phyloP scores from a whole-genome alignment of 208 protist species.

The Tritrichomonas foetus region DNA sequence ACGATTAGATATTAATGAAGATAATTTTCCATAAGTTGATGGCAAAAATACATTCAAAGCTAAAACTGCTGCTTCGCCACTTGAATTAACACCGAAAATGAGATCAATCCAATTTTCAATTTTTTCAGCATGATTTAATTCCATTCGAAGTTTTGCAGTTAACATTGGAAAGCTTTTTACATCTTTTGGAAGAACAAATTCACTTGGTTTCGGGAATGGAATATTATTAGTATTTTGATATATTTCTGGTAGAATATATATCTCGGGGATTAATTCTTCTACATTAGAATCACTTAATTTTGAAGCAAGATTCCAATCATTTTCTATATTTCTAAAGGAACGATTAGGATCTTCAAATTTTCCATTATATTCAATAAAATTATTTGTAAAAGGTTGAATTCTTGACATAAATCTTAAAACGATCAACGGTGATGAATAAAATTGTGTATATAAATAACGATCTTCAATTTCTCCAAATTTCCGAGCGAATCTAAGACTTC shows the following conservation, averaged over 20 bases:
- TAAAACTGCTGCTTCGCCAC: background rate
- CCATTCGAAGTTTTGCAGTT: background rate
- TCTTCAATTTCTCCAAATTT: background rate
- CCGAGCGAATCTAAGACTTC: background rate
- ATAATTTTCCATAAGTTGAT: background rate
- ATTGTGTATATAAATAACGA: background rate
- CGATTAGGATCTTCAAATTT: background rate
- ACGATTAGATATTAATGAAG: background rate
- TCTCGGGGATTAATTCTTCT: background rate
- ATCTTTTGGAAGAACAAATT: background rate
- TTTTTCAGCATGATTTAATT: background rate
- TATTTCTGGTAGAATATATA: background rate
- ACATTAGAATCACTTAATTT: background rate
- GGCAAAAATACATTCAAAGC: background rate
- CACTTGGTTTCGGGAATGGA: background rate
- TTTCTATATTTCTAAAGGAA: background rate
- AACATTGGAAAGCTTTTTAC: background rate
- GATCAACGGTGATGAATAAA: background rate
- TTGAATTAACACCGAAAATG: background rate
- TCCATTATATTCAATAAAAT: background rate
- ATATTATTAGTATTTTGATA: background rate
- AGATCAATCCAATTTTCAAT: slow-evolving; percentile 15
- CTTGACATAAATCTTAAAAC: background rate
- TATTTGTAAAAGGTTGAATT: slow-evolving; percentile 1
- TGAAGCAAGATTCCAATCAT: background rate